Base-by-base conservation (phyloP, 1,284 basidiomycete species). In the Cystobasidium pallidum region DNA sequence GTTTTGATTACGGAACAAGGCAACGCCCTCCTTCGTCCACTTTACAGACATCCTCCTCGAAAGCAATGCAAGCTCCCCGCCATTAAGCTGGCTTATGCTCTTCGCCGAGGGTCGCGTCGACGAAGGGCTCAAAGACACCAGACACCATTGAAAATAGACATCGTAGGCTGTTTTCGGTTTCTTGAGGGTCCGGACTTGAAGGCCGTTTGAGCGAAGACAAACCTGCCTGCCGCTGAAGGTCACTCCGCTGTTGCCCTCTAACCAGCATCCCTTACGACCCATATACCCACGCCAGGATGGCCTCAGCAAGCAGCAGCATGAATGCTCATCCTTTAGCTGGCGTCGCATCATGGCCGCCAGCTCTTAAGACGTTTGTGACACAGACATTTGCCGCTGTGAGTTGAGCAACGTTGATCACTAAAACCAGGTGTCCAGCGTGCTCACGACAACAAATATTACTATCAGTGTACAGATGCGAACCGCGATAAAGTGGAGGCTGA, bases 401-500 rank as follows among this genome's bases (percentile, higher is more conserved):
- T 68, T 17, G 41, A 4, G 11, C 78, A 78, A 47, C 78, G 76
- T 54, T 75, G 75, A n/a, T 74, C 75, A 0, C 79, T 21, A 13
- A 17, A 15, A 32, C 26, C 17, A 15, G n/a, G 17, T 6, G 7
- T 10, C 4, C 6, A 57, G n/a, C 54, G 15, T 19, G 39, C 39
- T 51, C 30, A 62, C 7, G 41, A 15, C n/a, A 36, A 58, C 24
- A 47, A 3, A 36, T 17, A 7, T 61, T 55, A 34, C 11, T 39
- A 41, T 4, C 75, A 76, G 57, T 81, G 81, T 74, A 82, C 76
- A 11, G 81, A 82, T 63, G 72, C 78, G 10, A 83, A 83, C 67
- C 76, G 81, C 11, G 73, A 76, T 34, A 79, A 79, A 2, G 82
- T 82, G 58, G 81, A 81, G 68, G 76, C 79, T n/a, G 82, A 83